These are phyloP conservation scores for Chlorophyllum brunneum DNA, from an alignment of 768 basidiomycete genomes.

Conservation along the genomic window DNA sequence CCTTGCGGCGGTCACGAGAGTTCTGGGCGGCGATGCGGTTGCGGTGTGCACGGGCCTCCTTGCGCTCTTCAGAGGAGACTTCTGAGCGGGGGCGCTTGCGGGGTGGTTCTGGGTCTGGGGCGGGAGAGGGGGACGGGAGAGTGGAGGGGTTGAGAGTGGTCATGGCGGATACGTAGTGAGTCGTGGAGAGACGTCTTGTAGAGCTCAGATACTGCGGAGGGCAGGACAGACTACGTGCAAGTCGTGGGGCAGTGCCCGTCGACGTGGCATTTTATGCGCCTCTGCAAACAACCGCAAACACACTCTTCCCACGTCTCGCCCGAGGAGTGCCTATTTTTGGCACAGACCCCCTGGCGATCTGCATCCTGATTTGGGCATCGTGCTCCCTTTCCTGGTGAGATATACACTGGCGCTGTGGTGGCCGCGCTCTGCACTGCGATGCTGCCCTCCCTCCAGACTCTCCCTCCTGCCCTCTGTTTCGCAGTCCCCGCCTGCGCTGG, in stretches of 20 bases:
- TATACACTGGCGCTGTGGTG: too few species aligned
- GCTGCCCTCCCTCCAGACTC: neutral
- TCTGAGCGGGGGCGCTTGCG: conserved; percentile 74
- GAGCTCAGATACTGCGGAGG: conserved; percentile 24
- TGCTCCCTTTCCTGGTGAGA: neutral
- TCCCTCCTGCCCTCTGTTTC: conserved; percentile 5
- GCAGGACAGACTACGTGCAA: conserved; percentile 36
- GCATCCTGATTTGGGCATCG: neutral
- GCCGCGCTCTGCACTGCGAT: neutral
- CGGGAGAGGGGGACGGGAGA: conserved; percentile 21
- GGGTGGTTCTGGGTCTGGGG: conserved; percentile 36
- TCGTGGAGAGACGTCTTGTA: conserved; percentile 12
- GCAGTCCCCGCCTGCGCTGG: neutral
- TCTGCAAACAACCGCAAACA: neutral
- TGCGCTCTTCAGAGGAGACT: conserved; percentile 68
- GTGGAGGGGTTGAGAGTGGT: conserved; percentile 29
- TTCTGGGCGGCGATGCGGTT: conserved; percentile 94
- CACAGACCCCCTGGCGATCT: neutral
- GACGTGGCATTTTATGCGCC: conserved; percentile 22
- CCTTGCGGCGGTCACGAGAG: conserved; percentile 86
- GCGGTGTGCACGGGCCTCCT: conserved; percentile 84
- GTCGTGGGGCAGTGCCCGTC: conserved; percentile 20
- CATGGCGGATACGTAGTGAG: too few species aligned
- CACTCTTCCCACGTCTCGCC: too few species aligned
- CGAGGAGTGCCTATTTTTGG: neutral